phyloP scores from a whole-genome alignment of 176 grass and related monocot species.

The Musa troglodytarum region DNA sequence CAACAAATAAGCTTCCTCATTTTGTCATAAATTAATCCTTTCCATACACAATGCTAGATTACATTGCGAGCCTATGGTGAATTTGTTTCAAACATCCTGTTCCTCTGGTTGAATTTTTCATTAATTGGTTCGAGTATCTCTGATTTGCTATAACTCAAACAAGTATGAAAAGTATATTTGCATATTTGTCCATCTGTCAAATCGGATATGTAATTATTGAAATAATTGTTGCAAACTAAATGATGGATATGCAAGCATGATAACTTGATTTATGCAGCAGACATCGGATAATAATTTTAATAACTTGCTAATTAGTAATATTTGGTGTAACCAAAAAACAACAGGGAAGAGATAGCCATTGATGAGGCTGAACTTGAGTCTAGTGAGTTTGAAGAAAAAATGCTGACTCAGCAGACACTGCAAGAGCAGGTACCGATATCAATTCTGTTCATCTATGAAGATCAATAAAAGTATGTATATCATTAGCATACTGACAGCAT shows the following conservation, averaged over 20 bases:
- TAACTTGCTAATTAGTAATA: neutral
- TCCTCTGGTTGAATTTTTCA: too few relatives aligned
- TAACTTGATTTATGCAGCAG: neutral
- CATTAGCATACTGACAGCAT: neutral
- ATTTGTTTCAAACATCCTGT: too few relatives aligned
- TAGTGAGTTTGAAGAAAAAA: conserved; percentile 53
- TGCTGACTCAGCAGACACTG: conserved; percentile 35
- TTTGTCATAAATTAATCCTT: too few relatives aligned
- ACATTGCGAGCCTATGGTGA: too few relatives aligned
- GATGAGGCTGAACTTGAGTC: conserved; percentile 66
- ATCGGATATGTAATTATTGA: too few relatives aligned
- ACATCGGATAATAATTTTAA: neutral
- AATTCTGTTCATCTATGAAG: neutral
- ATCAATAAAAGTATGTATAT: neutral
- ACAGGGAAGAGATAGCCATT: conserved; percentile 78
- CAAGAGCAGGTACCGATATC: conserved; percentile 41
- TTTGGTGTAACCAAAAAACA: conserved; percentile 19
- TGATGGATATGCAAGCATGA: too few relatives aligned
- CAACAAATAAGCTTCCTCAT: neutral
- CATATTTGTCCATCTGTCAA: too few relatives aligned
- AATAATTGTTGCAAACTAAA: too few relatives aligned
- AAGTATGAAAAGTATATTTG: too few relatives aligned
- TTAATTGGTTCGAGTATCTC: too few relatives aligned
- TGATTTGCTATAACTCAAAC: too few relatives aligned
- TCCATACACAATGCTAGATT: too few relatives aligned